phyloP scores from a whole-genome alignment of 176 grass and related monocot genomes.

The Triticum monococcum region DNA sequence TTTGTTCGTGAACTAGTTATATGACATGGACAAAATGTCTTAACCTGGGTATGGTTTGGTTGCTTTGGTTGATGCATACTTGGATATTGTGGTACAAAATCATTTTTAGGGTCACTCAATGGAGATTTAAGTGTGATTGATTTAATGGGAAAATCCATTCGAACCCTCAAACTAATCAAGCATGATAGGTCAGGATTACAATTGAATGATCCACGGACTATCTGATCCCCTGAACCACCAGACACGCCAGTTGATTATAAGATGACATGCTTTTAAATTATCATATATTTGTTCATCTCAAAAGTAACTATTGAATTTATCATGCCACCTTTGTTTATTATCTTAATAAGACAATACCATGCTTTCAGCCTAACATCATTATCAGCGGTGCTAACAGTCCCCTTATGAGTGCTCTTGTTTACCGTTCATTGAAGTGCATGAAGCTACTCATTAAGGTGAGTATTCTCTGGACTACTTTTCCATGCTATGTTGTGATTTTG shows the following conservation, averaged over 20 bases:
- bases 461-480: not conserved
- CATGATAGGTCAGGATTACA: not conserved
- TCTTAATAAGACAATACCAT: not conserved
- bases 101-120: not conserved
- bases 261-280: not conserved
- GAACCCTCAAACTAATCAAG: not conserved
- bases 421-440: slow-evolving; percentile 37
- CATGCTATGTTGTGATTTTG: not conserved
- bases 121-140: not conserved
- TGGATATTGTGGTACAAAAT: not conserved
- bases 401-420: not conserved
- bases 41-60: not conserved
- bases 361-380: slow-evolving; percentile 31
- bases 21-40: not conserved
- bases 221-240: not conserved
- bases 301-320: not conserved
- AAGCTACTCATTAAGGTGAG: slow-evolving; percentile 45
- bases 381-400: not conserved
- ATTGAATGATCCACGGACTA: not conserved
- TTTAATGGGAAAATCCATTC: not conserved
- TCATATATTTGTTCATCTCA: not conserved
- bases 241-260: not conserved
- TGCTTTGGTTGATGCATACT: not conserved
- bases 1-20: not conserved
- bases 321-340: not conserved